Evolutionary conservation across 371 early-diverging fungal species (phyloP).

Genomic region (Mucor circinelloides): DNA sequence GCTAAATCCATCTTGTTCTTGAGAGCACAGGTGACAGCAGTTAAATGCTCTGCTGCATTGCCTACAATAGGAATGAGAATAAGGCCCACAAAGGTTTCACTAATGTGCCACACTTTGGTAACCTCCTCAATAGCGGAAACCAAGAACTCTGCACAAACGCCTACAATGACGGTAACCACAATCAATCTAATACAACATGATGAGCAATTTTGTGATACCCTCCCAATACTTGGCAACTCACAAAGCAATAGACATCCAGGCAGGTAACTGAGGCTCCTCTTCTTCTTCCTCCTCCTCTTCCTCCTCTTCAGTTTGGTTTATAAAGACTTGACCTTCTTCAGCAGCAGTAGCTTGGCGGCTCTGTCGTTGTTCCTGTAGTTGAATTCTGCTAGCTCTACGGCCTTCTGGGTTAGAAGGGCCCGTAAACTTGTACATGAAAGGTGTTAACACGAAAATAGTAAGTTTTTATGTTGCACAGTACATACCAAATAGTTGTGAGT

Average conservation of each 20-base stretch:
- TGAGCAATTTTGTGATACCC: neutral
- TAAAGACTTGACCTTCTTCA: slow-evolving; percentile 31
- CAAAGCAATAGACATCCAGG: slow-evolving; percentile 52
- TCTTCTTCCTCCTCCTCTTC: slow-evolving; percentile 56
- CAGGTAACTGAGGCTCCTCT: slow-evolving; percentile 57
- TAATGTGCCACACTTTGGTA: slow-evolving; percentile 61
- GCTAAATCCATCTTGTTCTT: slow-evolving; percentile 91
- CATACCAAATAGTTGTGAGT: slow-evolving; percentile 69
- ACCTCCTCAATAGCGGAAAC: slow-evolving; percentile 82
- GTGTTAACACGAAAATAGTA: neutral
- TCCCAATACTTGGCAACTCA: slow-evolving; percentile 16
- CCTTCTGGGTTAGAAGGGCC: slow-evolving; percentile 9
- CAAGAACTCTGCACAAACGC: slow-evolving; percentile 80
- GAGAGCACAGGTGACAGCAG: slow-evolving; percentile 80
- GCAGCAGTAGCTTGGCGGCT: neutral
- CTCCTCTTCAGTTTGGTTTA: neutral
- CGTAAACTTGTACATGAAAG: slow-evolving; percentile 18
- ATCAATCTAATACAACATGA: slow-evolving; percentile 4
- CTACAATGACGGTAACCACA: slow-evolving; percentile 61
- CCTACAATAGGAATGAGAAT: slow-evolving; percentile 88
- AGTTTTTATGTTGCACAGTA: neutral
- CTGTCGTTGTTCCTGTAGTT: neutral
- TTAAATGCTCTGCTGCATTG: slow-evolving; percentile 82
- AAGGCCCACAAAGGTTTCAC: slow-evolving; percentile 83
- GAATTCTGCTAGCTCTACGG: neutral